Percentiles rank a stretch among this genome's conserved stretches.
Conservation (phyloP, 2,329 filamentous ascomycete genomes). For the Neonectria coccinea region DNA sequence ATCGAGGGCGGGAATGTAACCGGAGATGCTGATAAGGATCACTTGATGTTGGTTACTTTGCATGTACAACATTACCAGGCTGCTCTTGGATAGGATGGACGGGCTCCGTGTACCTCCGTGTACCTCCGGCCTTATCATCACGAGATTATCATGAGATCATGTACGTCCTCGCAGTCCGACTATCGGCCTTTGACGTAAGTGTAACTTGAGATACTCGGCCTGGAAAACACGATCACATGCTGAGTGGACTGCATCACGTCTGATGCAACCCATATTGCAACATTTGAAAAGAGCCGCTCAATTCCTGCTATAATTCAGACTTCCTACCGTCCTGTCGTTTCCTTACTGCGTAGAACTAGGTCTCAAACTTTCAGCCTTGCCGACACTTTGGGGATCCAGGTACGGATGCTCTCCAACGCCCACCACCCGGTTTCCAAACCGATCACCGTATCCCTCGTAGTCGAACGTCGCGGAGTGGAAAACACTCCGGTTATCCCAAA, state of each 20-base stretch:
- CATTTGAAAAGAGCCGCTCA: not conserved
- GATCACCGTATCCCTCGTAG: conserved; percentile 60
- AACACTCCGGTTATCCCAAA: conserved; percentile 70
- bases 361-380: conserved; percentile 18
- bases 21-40: not conserved
- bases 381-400: conserved; percentile 19
- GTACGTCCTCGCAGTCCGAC: not conserved
- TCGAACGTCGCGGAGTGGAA: conserved; percentile 68
- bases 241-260: not conserved
- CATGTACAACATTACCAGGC: not conserved
- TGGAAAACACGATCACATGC: not conserved
- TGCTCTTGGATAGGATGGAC: not conserved
- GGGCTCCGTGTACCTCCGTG: not conserved
- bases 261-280: not conserved
- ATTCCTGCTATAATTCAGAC: not conserved
- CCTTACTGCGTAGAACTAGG: not conserved
- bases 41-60: not conserved
- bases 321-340: not conserved
- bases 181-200: not conserved
- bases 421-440: conserved; percentile 62
- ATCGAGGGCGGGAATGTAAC: not conserved
- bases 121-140: not conserved
- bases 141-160: not conserved
- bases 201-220: not conserved
- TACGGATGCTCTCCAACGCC: conserved; percentile 57